Evolutionary conservation across 805 yeast species (phyloP), one percentile per base, ranked within the genome.

Genomic region (Metschnikowia lochheadii): DNA sequence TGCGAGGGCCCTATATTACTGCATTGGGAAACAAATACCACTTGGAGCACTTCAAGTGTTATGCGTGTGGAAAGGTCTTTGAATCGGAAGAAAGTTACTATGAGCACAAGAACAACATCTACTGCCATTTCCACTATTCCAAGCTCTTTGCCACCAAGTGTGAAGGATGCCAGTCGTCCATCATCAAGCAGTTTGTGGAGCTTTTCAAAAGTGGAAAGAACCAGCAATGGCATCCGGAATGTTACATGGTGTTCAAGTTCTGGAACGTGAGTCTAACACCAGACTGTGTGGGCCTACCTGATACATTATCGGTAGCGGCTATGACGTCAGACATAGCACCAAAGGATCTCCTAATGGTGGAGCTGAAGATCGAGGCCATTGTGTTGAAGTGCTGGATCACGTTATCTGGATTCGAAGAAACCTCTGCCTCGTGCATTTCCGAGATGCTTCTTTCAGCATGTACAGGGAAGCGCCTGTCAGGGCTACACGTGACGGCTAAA

Each of bases 201-300:
- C 82, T 92, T 41, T 88, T 83, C 53, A 78, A 94, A 58, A 96
- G 97, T 46, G 97, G 97, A 20, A 79, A 85, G 58, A 85, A 87
- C 51, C 96, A 91, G 66, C 96, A 89, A 64, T 94, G 99, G 99
- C 99, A 94, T 68, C 98, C 97, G 1, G 98, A 95, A 65, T 94
- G 99, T 73, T 94, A 90, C 64, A 95, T 95, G 90, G 95, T 94
- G 44, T 91, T 87, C 72, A 91, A 91, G 67, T 91, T 89, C 62
- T 94, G 99, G 99, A 90, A 89, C 63, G 96, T 91, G 18, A 79
- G 84, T 50, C 74, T 94, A 20, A 78, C 85, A 1, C 77, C 86
- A 0, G 84, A 79, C 46, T 72, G 80, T 7, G 77, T 85, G 26
- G 78, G 91, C 74, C 36, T 68, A 41, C 67, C 63, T 34, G 54